Evolutionary conservation across 208 protist genomes (phyloP).

Genomic region (Spongospora subterranea): DNA sequence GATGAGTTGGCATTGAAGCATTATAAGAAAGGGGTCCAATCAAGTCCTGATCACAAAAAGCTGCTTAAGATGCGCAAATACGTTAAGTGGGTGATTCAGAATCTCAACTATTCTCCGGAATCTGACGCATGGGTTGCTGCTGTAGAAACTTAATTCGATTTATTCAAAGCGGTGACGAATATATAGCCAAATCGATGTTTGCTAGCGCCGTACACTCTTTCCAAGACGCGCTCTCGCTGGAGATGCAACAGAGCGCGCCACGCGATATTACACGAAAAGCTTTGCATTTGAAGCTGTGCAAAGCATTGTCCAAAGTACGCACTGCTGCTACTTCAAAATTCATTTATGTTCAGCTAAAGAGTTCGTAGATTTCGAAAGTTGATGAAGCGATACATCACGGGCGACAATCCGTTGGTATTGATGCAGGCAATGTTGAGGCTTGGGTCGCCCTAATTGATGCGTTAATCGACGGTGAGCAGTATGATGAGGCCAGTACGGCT

Average conservation of each 20-base stretch:
- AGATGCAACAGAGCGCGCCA: background rate
- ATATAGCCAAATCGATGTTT: too few species aligned
- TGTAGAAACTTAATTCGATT: too few species aligned
- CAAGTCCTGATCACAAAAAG: background rate
- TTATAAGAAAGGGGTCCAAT: background rate
- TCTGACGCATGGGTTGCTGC: too few species aligned
- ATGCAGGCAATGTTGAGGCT: background rate
- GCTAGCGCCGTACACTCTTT: too few species aligned
- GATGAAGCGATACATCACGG: background rate
- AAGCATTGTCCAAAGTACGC: background rate
- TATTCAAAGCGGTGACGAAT: too few species aligned
- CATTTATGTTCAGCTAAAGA: background rate
- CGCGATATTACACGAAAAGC: background rate
- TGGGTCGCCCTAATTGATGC: background rate
- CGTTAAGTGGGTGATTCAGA: too few species aligned
- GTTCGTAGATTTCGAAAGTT: background rate
- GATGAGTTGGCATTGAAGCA: slow-evolving; percentile 4
- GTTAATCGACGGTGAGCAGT: background rate
- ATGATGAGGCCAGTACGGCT: background rate
- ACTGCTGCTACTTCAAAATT: background rate
- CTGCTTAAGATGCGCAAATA: background rate
- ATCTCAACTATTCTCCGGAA: too few species aligned
- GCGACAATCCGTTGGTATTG: background rate
- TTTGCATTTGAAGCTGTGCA: background rate
- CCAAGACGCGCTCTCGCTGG: too few species aligned